Conservation (phyloP, 768 basidiomycete species). For the Cubamyces lactineus region DNA sequence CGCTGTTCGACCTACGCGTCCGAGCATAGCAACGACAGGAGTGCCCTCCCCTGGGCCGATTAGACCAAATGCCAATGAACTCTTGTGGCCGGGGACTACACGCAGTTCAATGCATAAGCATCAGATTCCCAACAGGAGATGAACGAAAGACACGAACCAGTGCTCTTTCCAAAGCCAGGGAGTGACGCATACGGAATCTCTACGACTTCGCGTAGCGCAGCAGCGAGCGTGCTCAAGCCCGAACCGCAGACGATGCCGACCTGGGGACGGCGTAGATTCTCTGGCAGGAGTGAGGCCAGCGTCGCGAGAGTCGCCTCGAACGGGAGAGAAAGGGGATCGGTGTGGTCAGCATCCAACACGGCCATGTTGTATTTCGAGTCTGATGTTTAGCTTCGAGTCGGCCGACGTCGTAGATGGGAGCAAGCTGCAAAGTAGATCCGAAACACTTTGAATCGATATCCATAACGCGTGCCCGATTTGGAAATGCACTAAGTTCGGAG, state of each 20-base stretch:
- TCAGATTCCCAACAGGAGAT: background rate
- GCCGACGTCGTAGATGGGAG: no score
- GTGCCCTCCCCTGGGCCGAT: conserved; percentile 65
- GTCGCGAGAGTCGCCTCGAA: conserved; percentile 36
- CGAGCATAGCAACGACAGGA: conserved; percentile 89
- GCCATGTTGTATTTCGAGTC: background rate
- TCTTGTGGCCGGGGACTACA: conserved; percentile 80
- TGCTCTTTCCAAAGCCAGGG: conserved; percentile 76
- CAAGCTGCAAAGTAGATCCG: no score
- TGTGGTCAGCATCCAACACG: background rate
- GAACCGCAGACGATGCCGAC: conserved; percentile 90
- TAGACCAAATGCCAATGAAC: conserved; percentile 77
- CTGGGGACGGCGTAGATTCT: conserved; percentile 53
- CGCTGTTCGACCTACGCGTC: conserved; percentile 55
- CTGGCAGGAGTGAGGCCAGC: conserved; percentile 35
- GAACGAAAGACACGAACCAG: conserved; percentile 51
- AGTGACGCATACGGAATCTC: conserved; percentile 68
- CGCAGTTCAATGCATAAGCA: background rate
- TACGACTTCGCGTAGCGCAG: conserved; percentile 56
- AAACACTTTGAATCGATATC: no score
- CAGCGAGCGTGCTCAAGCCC: conserved; percentile 76
- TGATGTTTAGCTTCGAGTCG: background rate
- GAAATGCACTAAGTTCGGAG: background rate
- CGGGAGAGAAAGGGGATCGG: conserved; percentile 23
- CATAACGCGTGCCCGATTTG: background rate